Evolutionary conservation across 1,139 yeast genomes (phyloP).

Genomic region (Geotrichum histeridarum): DNA sequence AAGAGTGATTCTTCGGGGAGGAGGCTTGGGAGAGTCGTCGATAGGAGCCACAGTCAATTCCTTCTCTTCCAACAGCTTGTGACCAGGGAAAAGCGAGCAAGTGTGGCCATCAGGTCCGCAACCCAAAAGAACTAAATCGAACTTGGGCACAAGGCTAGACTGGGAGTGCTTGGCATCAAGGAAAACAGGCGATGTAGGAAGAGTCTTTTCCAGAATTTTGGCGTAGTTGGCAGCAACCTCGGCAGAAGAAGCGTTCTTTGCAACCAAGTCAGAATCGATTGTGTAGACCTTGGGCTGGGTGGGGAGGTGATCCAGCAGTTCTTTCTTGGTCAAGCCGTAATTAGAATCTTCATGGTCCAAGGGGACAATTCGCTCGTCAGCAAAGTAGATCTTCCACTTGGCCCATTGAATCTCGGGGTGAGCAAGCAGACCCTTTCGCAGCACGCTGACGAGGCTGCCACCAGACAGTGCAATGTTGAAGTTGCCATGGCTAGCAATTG

Average conservation of each 20-base stretch:
- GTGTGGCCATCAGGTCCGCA: constrained; percentile 79
- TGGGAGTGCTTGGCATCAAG: constrained; percentile 8
- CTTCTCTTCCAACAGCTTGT: constrained; percentile 32
- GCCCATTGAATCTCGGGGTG: constrained; percentile 55
- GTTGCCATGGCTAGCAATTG: constrained; percentile 38
- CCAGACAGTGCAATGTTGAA: constrained; percentile 85
- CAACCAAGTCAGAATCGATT: constrained; percentile 53
- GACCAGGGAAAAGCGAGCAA: constrained; percentile 65
- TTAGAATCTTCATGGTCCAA: constrained; percentile 63
- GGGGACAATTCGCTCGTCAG: constrained; percentile 70
- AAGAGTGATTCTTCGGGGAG: constrained; percentile 69
- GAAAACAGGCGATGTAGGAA: constrained; percentile 7
- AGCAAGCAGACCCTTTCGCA: constrained; percentile 64
- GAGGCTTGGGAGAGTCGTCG: constrained; percentile 69
- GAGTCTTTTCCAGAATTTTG: constrained; percentile 3
- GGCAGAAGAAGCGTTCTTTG: constrained; percentile 34
- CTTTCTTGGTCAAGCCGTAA: constrained; percentile 56
- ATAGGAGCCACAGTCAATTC: constrained; percentile 40
- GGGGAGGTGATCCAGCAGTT: constrained; percentile 45
- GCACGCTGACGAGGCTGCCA: constrained; percentile 77
- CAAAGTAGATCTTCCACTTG: constrained; percentile 65
- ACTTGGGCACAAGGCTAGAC: constrained; percentile 27
- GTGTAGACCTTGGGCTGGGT: constrained; percentile 46
- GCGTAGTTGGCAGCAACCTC: constrained; percentile 11
- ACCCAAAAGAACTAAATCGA: constrained; percentile 62